Conservation (phyloP, 495 filamentous ascomycete species). For the Rostrohypoxylon terebratum region DNA sequence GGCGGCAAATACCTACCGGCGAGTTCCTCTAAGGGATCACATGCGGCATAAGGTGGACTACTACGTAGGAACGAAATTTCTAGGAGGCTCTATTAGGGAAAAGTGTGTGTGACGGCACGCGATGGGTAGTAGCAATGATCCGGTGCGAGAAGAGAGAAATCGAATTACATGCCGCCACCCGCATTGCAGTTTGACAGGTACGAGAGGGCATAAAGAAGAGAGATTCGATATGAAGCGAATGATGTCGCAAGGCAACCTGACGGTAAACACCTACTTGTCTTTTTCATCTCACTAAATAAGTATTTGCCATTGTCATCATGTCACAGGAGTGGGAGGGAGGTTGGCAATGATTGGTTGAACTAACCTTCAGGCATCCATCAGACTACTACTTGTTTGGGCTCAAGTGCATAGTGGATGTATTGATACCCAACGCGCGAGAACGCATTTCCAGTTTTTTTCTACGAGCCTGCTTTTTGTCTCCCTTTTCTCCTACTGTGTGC, state of each 20-base stretch:
- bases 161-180: slow-evolving; percentile 40
- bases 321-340: slow-evolving; percentile 36
- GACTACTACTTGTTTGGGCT: slow-evolving; percentile 42
- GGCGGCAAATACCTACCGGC: slow-evolving; percentile 29
- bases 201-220: slow-evolving; percentile 16
- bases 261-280: slow-evolving; percentile 37
- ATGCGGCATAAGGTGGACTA: slow-evolving; percentile 34
- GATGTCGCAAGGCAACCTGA: slow-evolving; percentile 39
- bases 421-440: slow-evolving; percentile 52
- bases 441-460: slow-evolving; percentile 39
- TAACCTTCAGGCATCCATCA: slow-evolving; percentile 48
- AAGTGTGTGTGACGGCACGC: slow-evolving; percentile 19
- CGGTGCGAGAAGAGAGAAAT: slow-evolving; percentile 33
- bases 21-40: slow-evolving; percentile 25
- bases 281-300: slow-evolving; percentile 40
- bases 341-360: slow-evolving; percentile 40
- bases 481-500: slow-evolving; percentile 33
- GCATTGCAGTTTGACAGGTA: slow-evolving; percentile 46
- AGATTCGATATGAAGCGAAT: slow-evolving; percentile 39
- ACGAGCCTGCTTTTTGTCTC: slow-evolving; percentile 17
- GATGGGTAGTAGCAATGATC: slow-evolving; percentile 6
- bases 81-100: slow-evolving; percentile 24
- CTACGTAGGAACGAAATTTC: slow-evolving; percentile 22
- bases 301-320: slow-evolving; percentile 46
- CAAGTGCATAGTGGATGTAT: slow-evolving; percentile 40